These are phyloP conservation scores for Ophiostoma sp. DNA, from an alignment of 2,329 filamentous ascomycete species.

Conservation along the genomic window DNA sequence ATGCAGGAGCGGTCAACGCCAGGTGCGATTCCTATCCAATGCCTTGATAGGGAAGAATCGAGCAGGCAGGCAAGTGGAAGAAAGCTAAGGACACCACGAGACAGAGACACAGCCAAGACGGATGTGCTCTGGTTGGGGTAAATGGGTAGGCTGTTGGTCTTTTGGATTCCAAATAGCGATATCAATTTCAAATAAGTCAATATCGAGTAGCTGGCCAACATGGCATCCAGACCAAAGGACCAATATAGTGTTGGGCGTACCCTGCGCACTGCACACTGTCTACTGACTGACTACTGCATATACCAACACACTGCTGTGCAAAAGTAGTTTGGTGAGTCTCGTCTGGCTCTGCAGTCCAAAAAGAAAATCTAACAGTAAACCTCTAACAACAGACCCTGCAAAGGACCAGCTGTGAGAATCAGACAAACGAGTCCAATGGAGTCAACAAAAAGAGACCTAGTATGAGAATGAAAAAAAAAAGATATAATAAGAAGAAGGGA, in stretches of 20 bases:
- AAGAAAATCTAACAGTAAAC: neutral
- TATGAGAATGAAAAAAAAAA: neutral
- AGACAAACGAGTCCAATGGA: neutral
- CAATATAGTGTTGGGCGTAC: neutral
- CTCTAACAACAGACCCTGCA: neutral
- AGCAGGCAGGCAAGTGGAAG: neutral
- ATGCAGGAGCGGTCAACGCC: constrained; percentile 1
- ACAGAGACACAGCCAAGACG: neutral
- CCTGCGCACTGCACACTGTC: neutral
- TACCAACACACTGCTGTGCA: neutral
- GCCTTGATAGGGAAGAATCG: neutral
- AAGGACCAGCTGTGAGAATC: neutral
- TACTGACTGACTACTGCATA: neutral
- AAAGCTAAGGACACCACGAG: neutral
- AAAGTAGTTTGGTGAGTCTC: neutral
- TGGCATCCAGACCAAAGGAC: neutral
- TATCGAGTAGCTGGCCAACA: no score
- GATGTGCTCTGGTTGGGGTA: neutral
- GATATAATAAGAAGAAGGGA: neutral
- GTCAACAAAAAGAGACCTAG: no score
- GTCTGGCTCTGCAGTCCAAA: no score
- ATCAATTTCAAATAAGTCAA: no score
- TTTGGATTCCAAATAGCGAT: neutral
- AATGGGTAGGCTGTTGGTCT: neutral
- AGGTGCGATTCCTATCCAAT: neutral